Evolutionary conservation across 148 eudicot genomes (phyloP), one percentile per base, ranked within the genome.

Genomic region (Rhododendron griersonianum): DNA sequence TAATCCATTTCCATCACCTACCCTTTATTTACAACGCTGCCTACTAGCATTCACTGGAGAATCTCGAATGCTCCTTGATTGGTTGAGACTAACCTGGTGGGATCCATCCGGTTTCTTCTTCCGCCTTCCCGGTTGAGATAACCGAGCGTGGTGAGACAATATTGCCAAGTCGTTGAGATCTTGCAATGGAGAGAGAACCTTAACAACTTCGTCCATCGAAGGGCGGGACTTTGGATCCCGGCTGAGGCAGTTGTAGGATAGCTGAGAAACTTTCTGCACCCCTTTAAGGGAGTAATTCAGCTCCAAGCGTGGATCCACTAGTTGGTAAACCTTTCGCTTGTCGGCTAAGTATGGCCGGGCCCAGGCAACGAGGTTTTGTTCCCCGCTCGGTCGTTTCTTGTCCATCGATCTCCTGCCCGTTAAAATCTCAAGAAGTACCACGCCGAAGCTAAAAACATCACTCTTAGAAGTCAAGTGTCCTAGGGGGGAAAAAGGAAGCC

Each of bases 381-480:
- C 98, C 48, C 92, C 95, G 21, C 93, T 95, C 0, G 98, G 98
- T 83, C 98, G 93, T 89, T 93, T 97, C 91, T 97, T 95, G 93
- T 97, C 99, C 98, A 97, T 92, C 0, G 98, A 93, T 85, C 99
- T 93, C 87, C 96, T 88, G 45, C 99, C 99, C 0, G 99, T 95
- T 55, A 97, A 87, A 61, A 97, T 94, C 91, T 97, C 99, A 28
- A 97, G 91, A 63, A 97, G 93, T 77, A 97, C 98, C 35, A 95
- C 99, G 11, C 99, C 99, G 39, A 97, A 97, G 91, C 99, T 95
- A 82, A 91, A 97, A 28, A 97, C 98, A 45, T 97, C 99, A 25
- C 99, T 97, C 92, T 93, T 97, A 37, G 98, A 90, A 37, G 98
- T 97, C 92, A 97, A 93, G 91, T 97, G 99, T 57, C 99, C 99